phyloP scores from a whole-genome alignment of 805 yeast species.

The Yarrowia sp. region DNA sequence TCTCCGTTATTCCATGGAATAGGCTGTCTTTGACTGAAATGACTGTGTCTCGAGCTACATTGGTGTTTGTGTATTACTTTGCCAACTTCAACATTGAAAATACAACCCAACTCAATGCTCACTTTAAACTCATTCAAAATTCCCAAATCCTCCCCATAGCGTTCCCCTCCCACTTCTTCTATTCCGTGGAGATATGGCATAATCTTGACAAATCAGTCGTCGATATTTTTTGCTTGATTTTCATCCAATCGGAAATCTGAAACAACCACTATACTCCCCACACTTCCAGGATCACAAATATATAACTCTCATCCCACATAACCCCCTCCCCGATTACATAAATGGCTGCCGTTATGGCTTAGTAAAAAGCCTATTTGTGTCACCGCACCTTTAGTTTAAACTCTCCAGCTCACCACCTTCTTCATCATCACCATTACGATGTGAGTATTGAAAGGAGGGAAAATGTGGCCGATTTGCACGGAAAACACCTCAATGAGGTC shows the following conservation, averaged over 20 bases:
- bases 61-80: too few relatives aligned
- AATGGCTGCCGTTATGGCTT: neutral
- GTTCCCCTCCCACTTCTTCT: too few relatives aligned
- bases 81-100: too few relatives aligned
- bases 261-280: neutral
- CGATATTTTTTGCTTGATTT: too few relatives aligned
- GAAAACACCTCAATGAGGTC: neutral
- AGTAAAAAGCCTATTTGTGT: constrained; percentile 7
- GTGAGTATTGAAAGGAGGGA: neutral
- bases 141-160: too few relatives aligned
- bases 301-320: neutral
- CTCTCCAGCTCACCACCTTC: constrained; percentile 19
- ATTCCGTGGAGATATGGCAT: neutral
- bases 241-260: neutral
- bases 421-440: constrained; percentile 19
- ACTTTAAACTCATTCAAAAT: too few relatives aligned
- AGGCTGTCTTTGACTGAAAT: too few relatives aligned
- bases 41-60: too few relatives aligned
- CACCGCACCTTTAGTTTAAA: constrained; percentile 3
- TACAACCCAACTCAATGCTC: too few relatives aligned
- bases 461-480: neutral
- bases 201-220: neutral
- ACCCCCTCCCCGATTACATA: too few relatives aligned
- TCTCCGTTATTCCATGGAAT: too few relatives aligned
- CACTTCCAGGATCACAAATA: neutral